Evolutionary conservation across 805 yeast species (phyloP), one percentile per base, ranked within the genome.

Genomic region (Wickerhamomyces chambardii): DNA sequence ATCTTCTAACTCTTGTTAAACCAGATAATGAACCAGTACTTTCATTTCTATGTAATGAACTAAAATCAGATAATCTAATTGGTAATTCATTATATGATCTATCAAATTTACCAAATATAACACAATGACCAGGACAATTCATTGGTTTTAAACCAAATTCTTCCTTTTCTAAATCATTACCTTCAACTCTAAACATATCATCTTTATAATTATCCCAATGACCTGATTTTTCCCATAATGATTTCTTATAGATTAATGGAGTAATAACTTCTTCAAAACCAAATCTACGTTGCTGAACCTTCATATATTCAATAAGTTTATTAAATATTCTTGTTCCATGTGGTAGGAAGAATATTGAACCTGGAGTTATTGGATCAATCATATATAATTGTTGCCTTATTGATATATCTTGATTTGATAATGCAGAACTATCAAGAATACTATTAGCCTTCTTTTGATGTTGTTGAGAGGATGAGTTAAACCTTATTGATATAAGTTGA

Each of bases 111-210:
- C 75, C 72, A 58, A 76, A 92, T 16, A 92, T 71, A 30, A 92
- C 51, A 55, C 98, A 92, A 54, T 92, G 98, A 0, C 96, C 95
- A 0, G 95, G 95, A 51, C 95, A 86, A 58, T 85, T 85, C 95
- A 86, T 82, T 8, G 98, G 98, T 51, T 92, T 92, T 29, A 90
- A 63, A 0, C 95, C 95, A 55, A 81, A 90, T 14, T 61, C 67
- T 32, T 70, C 73, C 29, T 63, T 60, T 12, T 47, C 58, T 6
- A 54, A 40, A 29, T 63, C 57, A 24, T 50, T 67, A 2, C 89
- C 83, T 38, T 73, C 79, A 2, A 89, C 95, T 48, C 75, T 70
- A 54, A 89, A 90, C 98, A 90, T 90, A 56, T 90, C 97, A 28
- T 84, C 90, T 46, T 84, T 74, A 55, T 92, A 90, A 52, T 90